Conservation (phyloP, 2,329 filamentous ascomycete genomes). For the Stromatinia cepivora region DNA sequence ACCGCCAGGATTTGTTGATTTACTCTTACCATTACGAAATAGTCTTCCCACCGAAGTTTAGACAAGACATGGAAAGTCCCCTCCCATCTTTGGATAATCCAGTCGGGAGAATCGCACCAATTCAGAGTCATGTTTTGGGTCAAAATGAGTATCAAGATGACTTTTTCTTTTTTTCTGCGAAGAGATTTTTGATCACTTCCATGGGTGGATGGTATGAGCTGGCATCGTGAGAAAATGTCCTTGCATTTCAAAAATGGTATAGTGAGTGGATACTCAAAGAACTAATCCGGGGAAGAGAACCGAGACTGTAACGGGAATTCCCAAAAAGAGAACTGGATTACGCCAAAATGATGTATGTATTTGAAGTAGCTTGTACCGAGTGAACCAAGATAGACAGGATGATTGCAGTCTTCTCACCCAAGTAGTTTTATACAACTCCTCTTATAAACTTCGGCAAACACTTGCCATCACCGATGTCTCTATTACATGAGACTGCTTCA, state of each 20-base stretch:
- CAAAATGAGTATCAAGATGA: neutral
- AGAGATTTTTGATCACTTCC: constrained; percentile 7
- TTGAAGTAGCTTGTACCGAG: neutral
- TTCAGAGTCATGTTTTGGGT: neutral
- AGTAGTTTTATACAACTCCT: neutral
- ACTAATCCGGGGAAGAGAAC: constrained; percentile 20
- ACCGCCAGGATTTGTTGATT: neutral
- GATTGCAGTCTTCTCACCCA: neutral
- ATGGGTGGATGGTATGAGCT: constrained; percentile 3
- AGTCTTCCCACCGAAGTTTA: constrained; percentile 4
- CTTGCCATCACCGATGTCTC: neutral
- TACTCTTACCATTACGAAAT: neutral
- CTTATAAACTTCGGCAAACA: neutral
- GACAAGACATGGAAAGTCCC: constrained; percentile 4
- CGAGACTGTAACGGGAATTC: constrained; percentile 2
- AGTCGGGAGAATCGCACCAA: neutral
- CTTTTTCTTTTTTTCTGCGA: constrained; percentile 8
- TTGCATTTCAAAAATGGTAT: constrained; percentile 10
- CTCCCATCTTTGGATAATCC: constrained; percentile 1
- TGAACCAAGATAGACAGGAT: neutral
- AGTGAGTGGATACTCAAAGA: constrained; percentile 9
- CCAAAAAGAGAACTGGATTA: neutral
- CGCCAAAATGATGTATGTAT: neutral
- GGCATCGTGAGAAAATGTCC: constrained; percentile 12
- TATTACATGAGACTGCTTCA: neutral